These are phyloP conservation scores for Fomitopsis palustris DNA, from an alignment of 1,284 basidiomycete genomes.

Conservation along the genomic window DNA sequence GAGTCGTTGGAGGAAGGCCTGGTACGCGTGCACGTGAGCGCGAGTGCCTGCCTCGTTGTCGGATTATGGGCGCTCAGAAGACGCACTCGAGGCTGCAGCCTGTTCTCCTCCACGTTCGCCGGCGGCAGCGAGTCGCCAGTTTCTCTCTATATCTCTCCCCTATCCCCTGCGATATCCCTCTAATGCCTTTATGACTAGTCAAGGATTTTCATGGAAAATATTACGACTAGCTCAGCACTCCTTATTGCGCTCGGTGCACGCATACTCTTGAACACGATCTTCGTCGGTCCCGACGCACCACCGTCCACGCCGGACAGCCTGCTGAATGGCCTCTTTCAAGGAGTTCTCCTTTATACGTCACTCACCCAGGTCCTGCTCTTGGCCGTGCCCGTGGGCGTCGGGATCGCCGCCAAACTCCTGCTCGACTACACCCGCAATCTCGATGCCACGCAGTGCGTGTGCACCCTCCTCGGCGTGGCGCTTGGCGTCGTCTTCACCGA, in stretches of 20 bases:
- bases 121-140: slow-evolving; percentile 18
- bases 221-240: slow-evolving; percentile 41
- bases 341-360: slow-evolving; percentile 66
- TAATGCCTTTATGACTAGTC: slow-evolving; percentile 22
- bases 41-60: background rate
- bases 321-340: slow-evolving; percentile 71
- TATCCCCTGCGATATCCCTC: slow-evolving; percentile 1
- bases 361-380: slow-evolving; percentile 50
- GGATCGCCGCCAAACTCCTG: slow-evolving; percentile 55
- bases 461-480: slow-evolving; percentile 58
- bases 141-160: slow-evolving; percentile 11
- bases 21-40: background rate
- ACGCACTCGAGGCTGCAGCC: background rate
- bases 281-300: slow-evolving; percentile 32
- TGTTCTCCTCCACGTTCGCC: slow-evolving; percentile 1
- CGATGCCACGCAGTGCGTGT: slow-evolving; percentile 49
- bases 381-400: slow-evolving; percentile 51
- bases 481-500: slow-evolving; percentile 66
- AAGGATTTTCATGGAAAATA: slow-evolving; percentile 28
- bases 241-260: slow-evolving; percentile 63
- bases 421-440: slow-evolving; percentile 53
- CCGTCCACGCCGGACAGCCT: slow-evolving; percentile 54
- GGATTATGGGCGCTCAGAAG: slow-evolving; percentile 2
- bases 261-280: slow-evolving; percentile 50
- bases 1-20: no score